These are phyloP conservation scores for Colletotrichum cereale DNA, from an alignment of 2,329 filamentous ascomycete species.

Conservation along the genomic window DNA sequence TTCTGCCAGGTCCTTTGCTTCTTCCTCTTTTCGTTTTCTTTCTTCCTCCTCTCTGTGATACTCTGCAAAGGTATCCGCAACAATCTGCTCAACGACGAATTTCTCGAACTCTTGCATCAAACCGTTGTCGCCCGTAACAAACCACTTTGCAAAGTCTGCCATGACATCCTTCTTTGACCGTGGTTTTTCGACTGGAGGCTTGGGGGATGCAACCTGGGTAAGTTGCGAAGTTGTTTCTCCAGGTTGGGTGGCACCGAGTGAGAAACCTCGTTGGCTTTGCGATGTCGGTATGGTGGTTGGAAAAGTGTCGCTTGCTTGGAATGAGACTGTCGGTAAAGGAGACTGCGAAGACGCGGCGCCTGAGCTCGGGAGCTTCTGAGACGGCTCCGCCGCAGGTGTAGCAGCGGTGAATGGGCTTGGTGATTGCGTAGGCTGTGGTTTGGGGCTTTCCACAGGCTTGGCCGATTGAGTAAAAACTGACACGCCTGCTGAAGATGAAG, in stretches of 20 bases:
- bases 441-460: conserved; percentile 44
- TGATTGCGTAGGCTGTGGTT: background rate
- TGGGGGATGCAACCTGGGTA: background rate
- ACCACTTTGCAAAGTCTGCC: conserved; percentile 66
- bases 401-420: conserved; percentile 18
- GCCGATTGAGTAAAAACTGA: background rate
- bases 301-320: background rate
- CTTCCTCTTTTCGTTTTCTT: conserved; percentile 60
- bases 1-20: conserved; percentile 59
- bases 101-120: conserved; percentile 64
- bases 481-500: background rate
- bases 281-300: background rate
- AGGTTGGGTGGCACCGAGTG: background rate
- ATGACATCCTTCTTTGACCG: conserved; percentile 54
- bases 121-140: conserved; percentile 65
- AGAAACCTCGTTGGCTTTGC: background rate
- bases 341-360: background rate
- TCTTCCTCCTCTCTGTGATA: conserved; percentile 57
- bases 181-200: background rate
- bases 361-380: background rate
- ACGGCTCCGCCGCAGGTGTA: conserved; percentile 41
- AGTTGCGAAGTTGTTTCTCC: conserved; percentile 29
- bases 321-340: conserved; percentile 18
- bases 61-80: conserved; percentile 56
- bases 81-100: conserved; percentile 59